Evolutionary conservation across 2,329 filamentous ascomycete genomes (phyloP).

Genomic region (Penicillium sp.): DNA sequence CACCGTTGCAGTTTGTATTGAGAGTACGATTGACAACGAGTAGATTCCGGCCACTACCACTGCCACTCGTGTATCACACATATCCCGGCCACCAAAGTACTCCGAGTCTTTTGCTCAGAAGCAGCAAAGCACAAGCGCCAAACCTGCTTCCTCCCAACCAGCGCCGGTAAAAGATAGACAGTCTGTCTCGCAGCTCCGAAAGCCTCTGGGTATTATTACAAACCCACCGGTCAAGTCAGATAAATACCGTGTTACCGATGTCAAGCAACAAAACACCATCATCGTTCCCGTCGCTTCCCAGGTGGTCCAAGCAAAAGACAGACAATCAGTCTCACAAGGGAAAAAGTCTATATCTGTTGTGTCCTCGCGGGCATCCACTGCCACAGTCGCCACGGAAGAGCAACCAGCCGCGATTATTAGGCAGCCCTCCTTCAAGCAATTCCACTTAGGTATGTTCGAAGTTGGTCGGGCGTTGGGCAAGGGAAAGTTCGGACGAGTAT

Average conservation of each 20-base stretch:
- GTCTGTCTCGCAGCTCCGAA: neutral
- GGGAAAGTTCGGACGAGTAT: conserved; percentile 82
- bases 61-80: neutral
- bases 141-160: neutral
- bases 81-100: neutral
- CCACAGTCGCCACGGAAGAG: neutral
- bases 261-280: neutral
- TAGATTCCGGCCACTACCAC: neutral
- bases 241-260: neutral
- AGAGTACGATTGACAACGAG: neutral
- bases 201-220: neutral
- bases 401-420: conserved; percentile 47
- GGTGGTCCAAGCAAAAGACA: neutral
- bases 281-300: neutral
- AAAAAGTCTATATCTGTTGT: neutral
- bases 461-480: conserved; percentile 82
- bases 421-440: conserved; percentile 56
- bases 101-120: neutral
- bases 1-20: neutral
- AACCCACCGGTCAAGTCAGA: neutral
- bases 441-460: conserved; percentile 91
- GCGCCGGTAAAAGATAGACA: neutral
- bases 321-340: neutral
- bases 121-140: neutral
- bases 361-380: neutral